Evolutionary conservation across 345 rosid genomes (phyloP).

Genomic region (Linum trigynum): DNA sequence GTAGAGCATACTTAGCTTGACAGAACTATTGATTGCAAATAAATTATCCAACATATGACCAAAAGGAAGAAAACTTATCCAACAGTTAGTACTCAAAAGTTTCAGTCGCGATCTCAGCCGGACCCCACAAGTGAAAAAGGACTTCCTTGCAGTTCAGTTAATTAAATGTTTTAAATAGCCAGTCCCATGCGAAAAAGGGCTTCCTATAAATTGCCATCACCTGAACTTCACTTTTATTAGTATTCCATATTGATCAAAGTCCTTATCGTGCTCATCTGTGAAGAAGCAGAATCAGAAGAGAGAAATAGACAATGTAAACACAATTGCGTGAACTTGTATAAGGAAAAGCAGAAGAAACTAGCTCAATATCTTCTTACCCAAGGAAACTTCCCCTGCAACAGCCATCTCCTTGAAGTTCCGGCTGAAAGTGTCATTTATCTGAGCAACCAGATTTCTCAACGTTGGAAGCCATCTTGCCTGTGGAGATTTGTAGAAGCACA

Average conservation of each 20-base stretch:
- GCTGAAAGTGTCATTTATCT: slow-evolving; percentile 80
- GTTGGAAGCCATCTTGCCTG: slow-evolving; percentile 89
- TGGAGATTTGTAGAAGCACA: slow-evolving; percentile 8
- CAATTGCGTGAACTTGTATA: background rate
- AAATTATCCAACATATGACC: background rate
- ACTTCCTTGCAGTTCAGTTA: background rate
- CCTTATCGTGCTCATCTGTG: slow-evolving; percentile 70
- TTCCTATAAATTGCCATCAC: slow-evolving; percentile 21
- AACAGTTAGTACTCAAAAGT: background rate
- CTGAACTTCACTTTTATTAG: slow-evolving; percentile 90
- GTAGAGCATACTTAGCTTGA: background rate
- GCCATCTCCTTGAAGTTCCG: slow-evolving; percentile 93
- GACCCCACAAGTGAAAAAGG: background rate
- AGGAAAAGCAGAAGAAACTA: background rate
- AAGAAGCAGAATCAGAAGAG: slow-evolving; percentile 16
- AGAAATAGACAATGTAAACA: slow-evolving; percentile 1
- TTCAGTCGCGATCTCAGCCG: too few species aligned
- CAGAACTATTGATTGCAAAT: background rate
- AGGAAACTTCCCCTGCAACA: slow-evolving; percentile 83
- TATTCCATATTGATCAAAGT: slow-evolving; percentile 82
- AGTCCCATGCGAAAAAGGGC: background rate
- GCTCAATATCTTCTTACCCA: slow-evolving; percentile 34
- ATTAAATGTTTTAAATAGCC: background rate
- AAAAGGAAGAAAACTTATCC: background rate
- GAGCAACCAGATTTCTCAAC: slow-evolving; percentile 67